Evolutionary conservation across 345 rosid genomes (phyloP), one percentile per base, ranked within the genome.

Genomic region (Dipteronia dyeriana): DNA sequence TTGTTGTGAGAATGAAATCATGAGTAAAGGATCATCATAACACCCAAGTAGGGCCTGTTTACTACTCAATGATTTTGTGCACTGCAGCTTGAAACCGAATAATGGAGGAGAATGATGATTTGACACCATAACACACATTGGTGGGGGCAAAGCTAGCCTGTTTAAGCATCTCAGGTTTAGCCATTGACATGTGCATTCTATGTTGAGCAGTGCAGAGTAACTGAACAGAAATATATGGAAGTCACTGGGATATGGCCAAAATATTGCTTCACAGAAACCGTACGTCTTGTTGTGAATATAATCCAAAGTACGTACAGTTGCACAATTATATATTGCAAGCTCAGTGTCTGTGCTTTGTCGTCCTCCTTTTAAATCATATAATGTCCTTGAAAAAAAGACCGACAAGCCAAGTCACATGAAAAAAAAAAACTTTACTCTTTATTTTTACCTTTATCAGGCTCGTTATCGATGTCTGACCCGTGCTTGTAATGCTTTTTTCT

Each of bases 91-190:
- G 79, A 74, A 71, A 66, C 63, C 34, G 31, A 73, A 68, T 39
- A 75, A 62, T 53, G 73, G 73, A 80, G 71, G 54, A 63, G 70
- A 20, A 51, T 26, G 57, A 64, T 67, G 84, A 83, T 80, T 70
- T 78, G 86, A 80, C 83, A 76, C 84, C 82, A 78, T 75, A 31
- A 20, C 45, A 17, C 45, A 17, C 53, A 19, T 65, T 71, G 75
- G 81, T 71, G 79, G 81, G 86, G 75, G 59, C 75, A n/a, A 31
- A 66, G 31, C 13, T 64, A 66, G 66, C 77, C 59, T 76, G 66
- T 75, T 53, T 34, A 39, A 4, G 56, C 72, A 31, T 75, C 66
- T 74, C 66, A 26, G 31, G 63, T 73, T 38, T 65, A 47, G 63
- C 70, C 70, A 68, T 29, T 54, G 76, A 73, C 68, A 66, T 53